Evolutionary conservation across 192 early-diverging fungal genomes (phyloP).

Genomic region (Coemansia sp.): DNA sequence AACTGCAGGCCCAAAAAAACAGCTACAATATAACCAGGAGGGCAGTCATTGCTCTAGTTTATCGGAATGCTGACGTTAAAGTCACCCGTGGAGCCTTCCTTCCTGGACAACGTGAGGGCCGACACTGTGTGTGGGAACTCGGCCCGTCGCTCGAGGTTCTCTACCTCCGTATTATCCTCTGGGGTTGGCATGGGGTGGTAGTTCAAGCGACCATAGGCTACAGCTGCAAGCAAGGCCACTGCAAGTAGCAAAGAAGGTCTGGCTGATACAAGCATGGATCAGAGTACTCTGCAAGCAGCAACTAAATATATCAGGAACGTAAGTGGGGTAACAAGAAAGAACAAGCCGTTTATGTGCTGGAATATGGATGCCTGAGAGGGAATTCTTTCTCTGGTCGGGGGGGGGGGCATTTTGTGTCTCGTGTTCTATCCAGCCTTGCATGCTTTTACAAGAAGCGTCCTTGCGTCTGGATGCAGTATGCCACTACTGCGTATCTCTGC

Average conservation of each 20-base stretch:
- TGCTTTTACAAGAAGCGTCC: not conserved
- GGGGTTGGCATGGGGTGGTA: constrained; percentile 29
- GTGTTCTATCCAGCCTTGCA: not conserved
- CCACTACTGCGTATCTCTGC: not conserved
- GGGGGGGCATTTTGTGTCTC: not conserved
- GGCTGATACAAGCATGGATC: not conserved
- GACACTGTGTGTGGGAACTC: not conserved
- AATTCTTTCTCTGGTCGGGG: not conserved
- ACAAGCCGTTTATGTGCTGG: not conserved
- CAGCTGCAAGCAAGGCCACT: not conserved
- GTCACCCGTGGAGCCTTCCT: constrained; percentile 11
- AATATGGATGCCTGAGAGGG: not conserved
- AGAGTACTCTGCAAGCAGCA: not conserved
- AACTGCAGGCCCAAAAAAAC: no score
- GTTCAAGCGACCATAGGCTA: not conserved
- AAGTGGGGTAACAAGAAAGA: not conserved
- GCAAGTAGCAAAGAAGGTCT: not conserved
- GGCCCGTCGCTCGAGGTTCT: not conserved
- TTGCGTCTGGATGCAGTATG: not conserved
- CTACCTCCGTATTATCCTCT: not conserved
- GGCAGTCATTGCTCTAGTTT: no score
- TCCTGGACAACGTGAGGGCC: constrained; percentile 1
- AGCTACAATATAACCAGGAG: no score
- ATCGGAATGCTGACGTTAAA: constrained; percentile 40
- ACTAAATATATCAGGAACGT: no score